Evolutionary conservation across 352 stramenopile genomes (phyloP), one percentile per base, ranked within the genome.

Genomic region (Stramenopiles sp.): DNA sequence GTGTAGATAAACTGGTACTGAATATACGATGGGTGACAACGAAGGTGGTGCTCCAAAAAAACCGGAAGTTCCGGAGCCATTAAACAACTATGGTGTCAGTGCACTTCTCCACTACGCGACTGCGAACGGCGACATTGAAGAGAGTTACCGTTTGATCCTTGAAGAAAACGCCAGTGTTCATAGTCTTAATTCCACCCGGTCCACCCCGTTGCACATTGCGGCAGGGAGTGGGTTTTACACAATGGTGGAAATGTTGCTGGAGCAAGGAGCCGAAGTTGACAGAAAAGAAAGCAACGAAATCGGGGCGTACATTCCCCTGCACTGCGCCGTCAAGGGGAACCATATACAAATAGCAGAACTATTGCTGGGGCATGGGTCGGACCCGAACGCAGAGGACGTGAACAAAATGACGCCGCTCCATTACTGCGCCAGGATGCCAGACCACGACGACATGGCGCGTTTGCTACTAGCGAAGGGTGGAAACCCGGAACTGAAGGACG

Each of bases 211-310:
- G 12, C 43, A 53, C 25, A 53, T 53, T 53, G 43, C 43, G 12
- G 43, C 43, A 18, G 12, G 25, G 25, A 53, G 25, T 18, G 43
- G 43, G 25, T 53, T 18, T 53, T 53, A 53, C 25, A 53, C 43
- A 53, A 53, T 53, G 43, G 43, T 53, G 12, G 43, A 53, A 53
- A 53, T 53, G 43, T 53, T 53, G 25, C 43, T 53, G 25, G 43
- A 53, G 43, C 43, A 53, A 53, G 43, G 43, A 18, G 43, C 43
- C 25, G 43, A 53, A 18, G 43, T 53, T 12, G 25, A 53, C 25
- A 53, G 12, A 25, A 53, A 53, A 25, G 43, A 53, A 53, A 53
- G 43, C 43, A 18, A 18, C 43, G 43, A 53, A 53, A 53, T 53
- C 25, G 43, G 43, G 43, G 43, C 43, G 12, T 53, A 53, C 43